Base-by-base conservation (phyloP, 176 grass and related monocot genomes). In the Bothriochloa decipiens region DNA sequence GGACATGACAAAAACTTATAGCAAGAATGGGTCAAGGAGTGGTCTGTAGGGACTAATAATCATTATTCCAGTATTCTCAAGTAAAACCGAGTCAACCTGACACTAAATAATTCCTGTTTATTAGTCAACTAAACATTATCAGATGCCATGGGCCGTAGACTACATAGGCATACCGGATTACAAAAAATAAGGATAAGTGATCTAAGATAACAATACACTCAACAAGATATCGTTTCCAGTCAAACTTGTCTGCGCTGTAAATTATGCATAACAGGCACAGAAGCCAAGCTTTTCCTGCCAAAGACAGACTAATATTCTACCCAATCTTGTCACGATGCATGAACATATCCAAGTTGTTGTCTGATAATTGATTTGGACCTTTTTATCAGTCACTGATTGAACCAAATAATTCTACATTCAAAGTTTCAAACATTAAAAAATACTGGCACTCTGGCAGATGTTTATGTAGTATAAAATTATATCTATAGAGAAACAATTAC, bases 201-300 rank as follows among this genome's bases (percentile, higher is more conserved):
- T 77, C 22, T 53, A 36, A 45, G 14, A 77, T 63, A 71, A 83
- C 47, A 72, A 72, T 77, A 67, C 43, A 81, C 70, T 58, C 72
- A 70, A 11, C 8, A 71, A 6, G 63, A 78, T 88, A 72, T 53
- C 6, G 22, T 79, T 50, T 68, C 63, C 46, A 39, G 52, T 62
- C 79, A 77, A 75, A 76, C 9, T 70, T 77, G 72, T 63, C 72
- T 70, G 49, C 72, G 7, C 79, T 50, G 76, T 32, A 82, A 46
- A 87, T 83, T 61, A 68, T 40, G 33, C 17, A 79, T 25, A 75
- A 12, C 7, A 70, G 75, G 3, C 41, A 42, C 8, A 68, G 50
- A 78, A 47, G 61, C 68, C 71, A 83, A 87, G 33, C 64, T 57
- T 63, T 64, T 36, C 43, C 80, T 86, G 39, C 40, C 25, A 42